Evolutionary conservation across 495 filamentous ascomycete species (phyloP), one percentile per base, ranked within the genome.

Genomic region (Podospora australis): DNA sequence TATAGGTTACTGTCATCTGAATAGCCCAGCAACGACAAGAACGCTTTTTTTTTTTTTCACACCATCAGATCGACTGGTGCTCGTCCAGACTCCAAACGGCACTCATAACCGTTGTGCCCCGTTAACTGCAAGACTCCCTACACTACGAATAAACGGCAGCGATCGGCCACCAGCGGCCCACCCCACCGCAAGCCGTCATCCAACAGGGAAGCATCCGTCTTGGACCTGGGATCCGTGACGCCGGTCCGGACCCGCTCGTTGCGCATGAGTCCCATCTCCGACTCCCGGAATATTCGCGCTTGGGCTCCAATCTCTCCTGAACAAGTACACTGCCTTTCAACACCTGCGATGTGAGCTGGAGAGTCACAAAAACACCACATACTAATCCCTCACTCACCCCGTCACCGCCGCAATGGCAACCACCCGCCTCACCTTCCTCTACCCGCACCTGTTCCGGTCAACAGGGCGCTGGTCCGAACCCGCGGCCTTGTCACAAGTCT

Each of bases 361-460:
- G n/a, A n/a, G 25, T 23, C 9, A 6, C 24, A 26, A 22, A 28
- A 48, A 35, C 17, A 20, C n/a, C 29, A 11, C 16, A 16, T n/a
- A 20, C 21, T 20, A 20, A 20, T 4, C 32, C 22, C 28, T 21
- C 17, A 36, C 22, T 32, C 16, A 14, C 7, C 20, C 10, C 22
- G n/a, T n/a, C 10, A 24, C 35, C 28, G n/a, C 29, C 39, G 62
- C 52, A 52, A 91, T 91, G 87, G 78, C 83, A 41, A 71, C 78
- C 8, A 71, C 71, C 40, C 73, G 86, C 55, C 72, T 91, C 25
- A 80, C 79, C 3, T 89, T 90, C 56, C 74, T 90, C 13, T 90
- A 89, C 56, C 84, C 86, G 28, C 79, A 84, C 53, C 66, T 87
- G 39, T 83, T 81, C 67, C 66, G 70, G 36, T 53, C 59, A 16